Conservation (phyloP, 2,329 filamentous ascomycete species). For the Fusarium irregulare region DNA sequence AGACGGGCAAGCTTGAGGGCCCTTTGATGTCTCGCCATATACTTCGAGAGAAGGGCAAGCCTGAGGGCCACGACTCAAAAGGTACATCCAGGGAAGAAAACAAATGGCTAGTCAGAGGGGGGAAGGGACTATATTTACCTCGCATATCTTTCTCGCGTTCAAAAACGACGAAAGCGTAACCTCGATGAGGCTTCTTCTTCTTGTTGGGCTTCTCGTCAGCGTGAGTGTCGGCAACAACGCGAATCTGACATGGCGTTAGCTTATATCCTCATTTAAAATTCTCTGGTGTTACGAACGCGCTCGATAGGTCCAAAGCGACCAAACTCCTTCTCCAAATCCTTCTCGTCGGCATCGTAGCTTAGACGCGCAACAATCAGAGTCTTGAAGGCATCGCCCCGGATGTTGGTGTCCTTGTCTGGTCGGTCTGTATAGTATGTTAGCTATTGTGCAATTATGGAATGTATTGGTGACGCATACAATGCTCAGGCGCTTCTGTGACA, state of each 20-base stretch:
- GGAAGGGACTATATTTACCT: constrained; percentile 73
- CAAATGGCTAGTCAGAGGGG: constrained; percentile 46
- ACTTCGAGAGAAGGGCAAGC: constrained; percentile 54
- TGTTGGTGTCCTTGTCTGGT: constrained; percentile 85
- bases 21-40: constrained; percentile 60
- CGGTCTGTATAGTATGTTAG: constrained; percentile 68
- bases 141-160: constrained; percentile 99
- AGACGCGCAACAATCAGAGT: constrained; percentile 93
- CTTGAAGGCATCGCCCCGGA: constrained; percentile 93
- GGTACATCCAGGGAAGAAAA: constrained; percentile 42
- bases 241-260: constrained; percentile 70
- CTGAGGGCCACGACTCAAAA: constrained; percentile 56
- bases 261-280: not conserved
- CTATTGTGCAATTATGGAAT: not conserved
- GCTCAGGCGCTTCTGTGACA: constrained; percentile 70
- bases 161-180: constrained; percentile 97
- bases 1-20: constrained; percentile 70
- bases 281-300: constrained; percentile 67
- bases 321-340: constrained; percentile 94
- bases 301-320: constrained; percentile 94
- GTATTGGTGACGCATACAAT: constrained; percentile 61
- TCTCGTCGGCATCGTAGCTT: constrained; percentile 87
- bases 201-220: constrained; percentile 76
- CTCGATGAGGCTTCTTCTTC: constrained; percentile 83
- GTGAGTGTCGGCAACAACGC: constrained; percentile 83